A percentile compares a stretch with the other conserved stretches of the same genome.
Evolutionary conservation across 306 rosid genomes (phyloP).

Genomic region (Prunus fruticosa): DNA sequence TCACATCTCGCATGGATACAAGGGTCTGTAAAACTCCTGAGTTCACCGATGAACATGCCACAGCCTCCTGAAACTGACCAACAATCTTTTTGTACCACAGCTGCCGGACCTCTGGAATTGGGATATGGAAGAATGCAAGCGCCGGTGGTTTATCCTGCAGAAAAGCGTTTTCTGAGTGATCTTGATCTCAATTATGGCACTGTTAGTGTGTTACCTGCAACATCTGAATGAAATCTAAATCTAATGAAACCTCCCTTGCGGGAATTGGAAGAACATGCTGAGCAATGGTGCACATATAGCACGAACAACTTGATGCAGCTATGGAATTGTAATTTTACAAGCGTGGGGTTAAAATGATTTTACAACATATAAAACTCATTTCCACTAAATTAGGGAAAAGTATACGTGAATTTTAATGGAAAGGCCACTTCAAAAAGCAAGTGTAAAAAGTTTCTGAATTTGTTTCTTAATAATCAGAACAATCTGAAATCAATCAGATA

Average conservation of each 20-base stretch:
- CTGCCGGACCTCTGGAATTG: conserved; percentile 76
- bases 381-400: background rate
- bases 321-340: background rate
- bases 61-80: conserved; percentile 74
- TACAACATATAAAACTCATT: background rate
- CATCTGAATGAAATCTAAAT: conserved; percentile 69
- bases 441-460: background rate
- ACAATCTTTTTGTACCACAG: conserved; percentile 48
- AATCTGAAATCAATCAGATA: background rate
- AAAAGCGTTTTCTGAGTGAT: conserved; percentile 24
- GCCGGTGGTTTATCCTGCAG: conserved; percentile 37
- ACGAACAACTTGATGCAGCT: background rate
- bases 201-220: conserved; percentile 70
- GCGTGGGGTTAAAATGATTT: background rate
- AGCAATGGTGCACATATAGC: background rate
- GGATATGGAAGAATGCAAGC: conserved; percentile 78
- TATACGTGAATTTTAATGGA: background rate
- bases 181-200: conserved; percentile 44
- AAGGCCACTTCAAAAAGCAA: background rate
- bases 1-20: conserved; percentile 72
- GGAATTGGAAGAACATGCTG: conserved; percentile 25
- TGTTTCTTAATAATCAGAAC: too few species aligned
- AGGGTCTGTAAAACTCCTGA: conserved; percentile 69
- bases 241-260: conserved; percentile 40
- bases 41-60: conserved; percentile 74